phyloP scores from a whole-genome alignment of 768 basidiomycete species.

The Xerocomus brunneocitrinus region DNA sequence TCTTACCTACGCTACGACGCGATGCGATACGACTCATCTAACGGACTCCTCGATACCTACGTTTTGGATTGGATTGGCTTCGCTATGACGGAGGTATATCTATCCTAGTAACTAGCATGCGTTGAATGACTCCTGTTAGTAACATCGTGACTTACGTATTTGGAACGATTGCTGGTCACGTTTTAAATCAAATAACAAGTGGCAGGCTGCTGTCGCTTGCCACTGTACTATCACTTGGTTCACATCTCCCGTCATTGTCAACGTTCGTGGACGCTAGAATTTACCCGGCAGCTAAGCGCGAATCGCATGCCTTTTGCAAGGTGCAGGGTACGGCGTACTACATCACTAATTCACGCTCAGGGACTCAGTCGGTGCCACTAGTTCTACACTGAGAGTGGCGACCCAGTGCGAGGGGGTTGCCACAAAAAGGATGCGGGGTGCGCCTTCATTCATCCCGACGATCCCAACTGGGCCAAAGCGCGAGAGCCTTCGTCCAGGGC shows the following conservation, averaged over 20 bases:
- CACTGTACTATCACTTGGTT: background rate
- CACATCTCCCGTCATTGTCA: background rate
- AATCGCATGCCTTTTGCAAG: slow-evolving; percentile 24
- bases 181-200: background rate
- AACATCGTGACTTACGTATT: too few relatives aligned
- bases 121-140: background rate
- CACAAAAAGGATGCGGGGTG: slow-evolving; percentile 18
- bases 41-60: slow-evolving; percentile 18
- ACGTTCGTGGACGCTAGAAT: background rate
- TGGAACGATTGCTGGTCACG: background rate
- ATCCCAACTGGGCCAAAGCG: slow-evolving; percentile 22
- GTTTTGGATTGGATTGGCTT: slow-evolving; percentile 12
- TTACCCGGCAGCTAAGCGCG: background rate
- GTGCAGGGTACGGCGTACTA: slow-evolving; percentile 21
- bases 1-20: slow-evolving; percentile 9
- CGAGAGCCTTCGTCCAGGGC: slow-evolving; percentile 2
- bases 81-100: background rate
- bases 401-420: slow-evolving; percentile 27
- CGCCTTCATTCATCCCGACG: slow-evolving; percentile 29
- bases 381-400: slow-evolving; percentile 31
- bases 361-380: slow-evolving; percentile 6
- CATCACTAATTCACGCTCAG: slow-evolving; percentile 2
- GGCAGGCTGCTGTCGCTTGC: background rate
- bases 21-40: slow-evolving; percentile 27
- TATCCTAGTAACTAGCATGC: background rate